These are phyloP conservation scores for Dendrothele bispora DNA, from an alignment of 768 basidiomycete species.

Conservation along the genomic window DNA sequence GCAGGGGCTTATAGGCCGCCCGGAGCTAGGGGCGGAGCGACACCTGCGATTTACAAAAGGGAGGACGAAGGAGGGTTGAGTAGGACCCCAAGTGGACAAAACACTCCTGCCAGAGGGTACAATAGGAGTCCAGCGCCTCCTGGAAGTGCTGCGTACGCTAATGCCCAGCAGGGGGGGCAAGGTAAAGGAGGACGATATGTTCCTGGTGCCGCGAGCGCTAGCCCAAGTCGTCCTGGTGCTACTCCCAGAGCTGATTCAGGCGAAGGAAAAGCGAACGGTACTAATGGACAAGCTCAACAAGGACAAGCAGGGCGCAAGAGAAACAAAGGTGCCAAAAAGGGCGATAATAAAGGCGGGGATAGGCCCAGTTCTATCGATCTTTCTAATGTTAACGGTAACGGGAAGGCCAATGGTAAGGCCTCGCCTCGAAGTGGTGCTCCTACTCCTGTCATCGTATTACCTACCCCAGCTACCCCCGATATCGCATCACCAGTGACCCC, in stretches of 20 bases:
- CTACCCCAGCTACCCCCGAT: conserved; percentile 19
- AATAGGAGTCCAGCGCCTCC: conserved; percentile 57
- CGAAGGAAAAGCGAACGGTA: conserved; percentile 6
- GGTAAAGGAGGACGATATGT: conserved; percentile 55
- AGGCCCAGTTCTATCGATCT: conserved; percentile 9
- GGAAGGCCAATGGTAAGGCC: conserved; percentile 10
- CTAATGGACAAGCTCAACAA: conserved; percentile 18
- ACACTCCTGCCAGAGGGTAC: conserved; percentile 64
- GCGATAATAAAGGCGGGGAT: conserved; percentile 17
- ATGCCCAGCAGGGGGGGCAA: conserved; percentile 29
- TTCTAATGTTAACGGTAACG: neutral
- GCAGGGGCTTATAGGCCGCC: conserved; percentile 86
- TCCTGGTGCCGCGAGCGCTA: conserved; percentile 61
- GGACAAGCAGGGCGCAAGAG: conserved; percentile 15
- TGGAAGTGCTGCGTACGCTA: conserved; percentile 39
- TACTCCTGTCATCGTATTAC: conserved; percentile 8
- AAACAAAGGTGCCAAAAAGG: conserved; percentile 36
- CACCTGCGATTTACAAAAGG: conserved; percentile 86
- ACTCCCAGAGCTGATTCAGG: conserved; percentile 17
- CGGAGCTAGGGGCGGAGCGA: conserved; percentile 85
- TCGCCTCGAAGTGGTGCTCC: conserved; percentile 11
- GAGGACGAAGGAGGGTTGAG: conserved; percentile 85
- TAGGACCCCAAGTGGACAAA: conserved; percentile 49
- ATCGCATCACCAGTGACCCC: conserved; percentile 51
- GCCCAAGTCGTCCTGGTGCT: neutral